Conservation (phyloP, 805 yeast species). For the Cyberlindnera mycetangii region DNA sequence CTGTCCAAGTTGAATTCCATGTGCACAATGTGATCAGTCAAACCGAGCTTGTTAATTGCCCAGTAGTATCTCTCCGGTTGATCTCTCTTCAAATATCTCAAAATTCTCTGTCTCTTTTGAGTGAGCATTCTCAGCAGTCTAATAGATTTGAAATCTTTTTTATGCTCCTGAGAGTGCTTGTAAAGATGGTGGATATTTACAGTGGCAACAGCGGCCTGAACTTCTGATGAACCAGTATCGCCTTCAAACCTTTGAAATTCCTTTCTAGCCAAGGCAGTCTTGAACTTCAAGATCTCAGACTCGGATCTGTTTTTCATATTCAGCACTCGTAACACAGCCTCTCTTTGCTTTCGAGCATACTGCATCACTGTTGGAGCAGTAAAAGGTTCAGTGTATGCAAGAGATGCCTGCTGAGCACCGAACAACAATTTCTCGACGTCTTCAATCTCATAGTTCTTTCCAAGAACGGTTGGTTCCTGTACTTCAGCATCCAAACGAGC, state of each 20-base stretch:
- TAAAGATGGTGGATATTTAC: slow-evolving; percentile 75
- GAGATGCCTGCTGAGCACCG: slow-evolving; percentile 62
- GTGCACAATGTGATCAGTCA: slow-evolving; percentile 73
- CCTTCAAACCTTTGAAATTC: slow-evolving; percentile 85
- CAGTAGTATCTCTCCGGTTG: slow-evolving; percentile 81
- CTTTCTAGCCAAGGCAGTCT: slow-evolving; percentile 60
- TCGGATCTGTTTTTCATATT: slow-evolving; percentile 68
- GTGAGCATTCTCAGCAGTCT: slow-evolving; percentile 77
- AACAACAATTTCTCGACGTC: slow-evolving; percentile 75
- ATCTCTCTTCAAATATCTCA: slow-evolving; percentile 78
- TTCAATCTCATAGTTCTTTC: slow-evolving; percentile 52
- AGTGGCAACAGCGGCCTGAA: slow-evolving; percentile 90
- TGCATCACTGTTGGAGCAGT: slow-evolving; percentile 28
- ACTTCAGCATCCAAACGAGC: slow-evolving; percentile 63
- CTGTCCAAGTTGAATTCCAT: slow-evolving; percentile 80
- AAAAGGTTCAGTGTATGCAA: slow-evolving; percentile 37
- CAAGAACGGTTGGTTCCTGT: slow-evolving; percentile 61
- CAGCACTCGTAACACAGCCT: slow-evolving; percentile 67
- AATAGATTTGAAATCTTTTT: slow-evolving; percentile 69
- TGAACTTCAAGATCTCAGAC: slow-evolving; percentile 53
- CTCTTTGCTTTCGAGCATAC: slow-evolving; percentile 57
- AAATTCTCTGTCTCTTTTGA: slow-evolving; percentile 81
- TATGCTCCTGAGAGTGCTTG: slow-evolving; percentile 64
- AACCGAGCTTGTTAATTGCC: slow-evolving; percentile 83
- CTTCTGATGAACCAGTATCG: slow-evolving; percentile 94